A percentile compares a stretch with the other conserved stretches of the same genome.
Evolutionary conservation across 371 early-diverging fungal genomes (phyloP).

Genomic region (Batkoa obscura): DNA sequence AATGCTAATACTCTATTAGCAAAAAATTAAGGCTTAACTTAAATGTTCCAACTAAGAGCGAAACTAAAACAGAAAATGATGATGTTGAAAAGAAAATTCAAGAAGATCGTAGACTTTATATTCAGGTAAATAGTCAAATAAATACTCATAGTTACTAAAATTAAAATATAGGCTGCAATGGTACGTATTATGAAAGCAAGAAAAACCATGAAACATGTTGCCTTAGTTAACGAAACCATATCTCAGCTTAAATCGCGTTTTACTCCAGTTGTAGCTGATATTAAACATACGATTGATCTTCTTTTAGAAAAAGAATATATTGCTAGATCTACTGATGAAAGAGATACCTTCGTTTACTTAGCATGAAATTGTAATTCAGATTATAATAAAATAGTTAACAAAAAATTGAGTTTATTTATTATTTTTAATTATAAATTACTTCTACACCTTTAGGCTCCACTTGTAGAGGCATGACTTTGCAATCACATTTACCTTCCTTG

Average conservation of each 20-base stretch:
- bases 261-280: constrained; percentile 74
- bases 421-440: too few relatives aligned
- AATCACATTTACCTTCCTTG: too few relatives aligned
- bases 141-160: constrained; percentile 1
- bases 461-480: too few relatives aligned
- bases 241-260: constrained; percentile 74
- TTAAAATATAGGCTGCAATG: constrained; percentile 59
- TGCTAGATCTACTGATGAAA: constrained; percentile 67
- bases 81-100: constrained; percentile 77
- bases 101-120: constrained; percentile 70
- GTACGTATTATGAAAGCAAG: constrained; percentile 95
- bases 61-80: constrained; percentile 68
- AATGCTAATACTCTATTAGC: constrained; percentile 11
- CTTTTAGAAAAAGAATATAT: constrained; percentile 88
- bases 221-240: constrained; percentile 76
- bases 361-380: constrained; percentile 23
- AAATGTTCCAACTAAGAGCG: constrained; percentile 57
- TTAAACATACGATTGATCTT: constrained; percentile 91
- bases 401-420: too few relatives aligned
- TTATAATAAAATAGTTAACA: too few relatives aligned
- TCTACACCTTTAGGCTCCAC: too few relatives aligned
- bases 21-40: constrained; percentile 74
- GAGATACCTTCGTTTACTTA: constrained; percentile 72
- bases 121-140: constrained; percentile 37
- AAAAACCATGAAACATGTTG: constrained; percentile 69